Conservation (phyloP, 2,329 filamentous ascomycete genomes). For the Rhexocercosporidium sp. region DNA sequence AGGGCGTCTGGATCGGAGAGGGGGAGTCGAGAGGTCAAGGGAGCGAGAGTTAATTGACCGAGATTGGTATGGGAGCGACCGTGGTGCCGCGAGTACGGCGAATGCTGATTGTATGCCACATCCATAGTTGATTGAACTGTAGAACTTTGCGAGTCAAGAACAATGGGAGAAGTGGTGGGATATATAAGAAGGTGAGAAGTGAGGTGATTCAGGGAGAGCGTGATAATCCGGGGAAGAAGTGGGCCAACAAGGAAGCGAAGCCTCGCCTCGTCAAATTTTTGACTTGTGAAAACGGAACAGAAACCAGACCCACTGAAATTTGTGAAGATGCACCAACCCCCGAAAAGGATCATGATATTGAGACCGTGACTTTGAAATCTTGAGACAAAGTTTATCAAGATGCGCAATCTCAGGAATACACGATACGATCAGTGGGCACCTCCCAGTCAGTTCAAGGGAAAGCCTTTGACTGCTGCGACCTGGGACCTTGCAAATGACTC, state of each 20-base stretch:
- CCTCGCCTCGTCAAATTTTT: slow-evolving; percentile 25
- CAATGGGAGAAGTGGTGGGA: background rate
- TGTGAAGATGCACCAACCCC: slow-evolving; percentile 18
- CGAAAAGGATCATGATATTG: slow-evolving; percentile 19
- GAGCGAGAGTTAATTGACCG: slow-evolving; percentile 66
- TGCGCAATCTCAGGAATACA: slow-evolving; percentile 89
- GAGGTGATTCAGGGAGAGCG: slow-evolving; percentile 8
- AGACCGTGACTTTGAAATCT: background rate
- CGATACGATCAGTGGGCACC: slow-evolving; percentile 70
- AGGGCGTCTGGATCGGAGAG: slow-evolving; percentile 57
- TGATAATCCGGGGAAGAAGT: slow-evolving; percentile 33
- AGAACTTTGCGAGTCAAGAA: slow-evolving; percentile 5
- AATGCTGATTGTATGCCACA: slow-evolving; percentile 64
- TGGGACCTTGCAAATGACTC: slow-evolving; percentile 85
- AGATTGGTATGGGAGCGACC: slow-evolving; percentile 63
- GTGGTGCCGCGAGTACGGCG: slow-evolving; percentile 61
- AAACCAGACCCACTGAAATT: slow-evolving; percentile 18
- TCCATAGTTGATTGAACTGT: slow-evolving; percentile 53
- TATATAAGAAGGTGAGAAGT: slow-evolving; percentile 5
- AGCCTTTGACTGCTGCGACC: slow-evolving; percentile 75
- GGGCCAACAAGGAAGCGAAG: slow-evolving; percentile 14
- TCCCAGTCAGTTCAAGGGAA: slow-evolving; percentile 51
- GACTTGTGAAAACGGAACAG: slow-evolving; percentile 31
- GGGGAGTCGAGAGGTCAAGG: slow-evolving; percentile 65
- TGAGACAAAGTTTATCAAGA: slow-evolving; percentile 46